phyloP scores from a whole-genome alignment of 2,329 filamentous ascomycete genomes.

The Macrophomina phaseolina region DNA sequence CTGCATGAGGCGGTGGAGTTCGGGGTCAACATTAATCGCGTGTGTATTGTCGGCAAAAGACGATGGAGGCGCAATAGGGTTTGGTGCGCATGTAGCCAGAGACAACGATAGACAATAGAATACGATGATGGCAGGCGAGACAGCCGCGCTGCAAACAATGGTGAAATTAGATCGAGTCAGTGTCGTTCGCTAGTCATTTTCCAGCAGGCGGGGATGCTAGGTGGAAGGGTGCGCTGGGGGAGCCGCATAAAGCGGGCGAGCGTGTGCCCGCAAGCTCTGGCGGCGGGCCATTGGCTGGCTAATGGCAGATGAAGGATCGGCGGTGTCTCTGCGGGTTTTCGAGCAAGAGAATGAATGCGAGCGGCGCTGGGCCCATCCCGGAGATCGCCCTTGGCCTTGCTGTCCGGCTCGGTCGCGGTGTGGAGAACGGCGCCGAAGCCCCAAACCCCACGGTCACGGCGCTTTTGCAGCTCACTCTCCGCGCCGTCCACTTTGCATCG shows the following conservation, averaged over 20 bases:
- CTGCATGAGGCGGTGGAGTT: background rate
- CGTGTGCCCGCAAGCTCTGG: background rate
- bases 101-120: background rate
- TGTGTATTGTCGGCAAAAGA: background rate
- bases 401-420: background rate
- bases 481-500: background rate
- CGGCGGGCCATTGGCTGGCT: background rate
- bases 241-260: background rate
- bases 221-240: background rate
- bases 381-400: slow-evolving; percentile 3
- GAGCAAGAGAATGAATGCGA: background rate
- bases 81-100: background rate
- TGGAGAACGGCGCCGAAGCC: slow-evolving; percentile 5
- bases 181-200: background rate
- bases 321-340: background rate
- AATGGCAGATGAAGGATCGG: background rate
- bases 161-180: slow-evolving; percentile 12
- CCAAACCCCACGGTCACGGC: slow-evolving; percentile 23
- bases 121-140: background rate
- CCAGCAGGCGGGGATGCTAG: background rate
- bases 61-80: slow-evolving; percentile 9
- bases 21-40: background rate
- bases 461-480: slow-evolving; percentile 12
- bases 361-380: background rate
- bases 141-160: background rate